phyloP scores from a whole-genome alignment of 2,329 filamentous ascomycete genomes.

The Corinectria fuckeliana region DNA sequence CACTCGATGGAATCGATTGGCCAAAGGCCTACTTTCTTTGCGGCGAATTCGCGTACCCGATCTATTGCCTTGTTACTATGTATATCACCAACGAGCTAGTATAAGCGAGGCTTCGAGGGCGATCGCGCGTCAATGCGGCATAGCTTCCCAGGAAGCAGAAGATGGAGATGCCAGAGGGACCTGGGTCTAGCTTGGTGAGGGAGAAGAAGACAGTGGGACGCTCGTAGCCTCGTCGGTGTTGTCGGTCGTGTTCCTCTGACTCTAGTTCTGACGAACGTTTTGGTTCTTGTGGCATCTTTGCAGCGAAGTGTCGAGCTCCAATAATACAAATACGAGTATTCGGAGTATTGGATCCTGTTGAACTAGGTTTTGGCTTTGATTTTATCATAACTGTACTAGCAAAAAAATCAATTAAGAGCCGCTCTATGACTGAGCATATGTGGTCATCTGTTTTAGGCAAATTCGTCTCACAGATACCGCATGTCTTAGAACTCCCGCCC shows the following conservation, averaged over 20 bases:
- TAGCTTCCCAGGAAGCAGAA: background rate
- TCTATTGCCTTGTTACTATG: conserved; percentile 12
- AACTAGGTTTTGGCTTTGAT: background rate
- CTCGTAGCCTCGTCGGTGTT: background rate
- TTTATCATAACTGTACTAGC: background rate
- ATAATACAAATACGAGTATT: background rate
- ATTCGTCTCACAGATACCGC: too few relatives aligned
- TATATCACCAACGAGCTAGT: conserved; percentile 20
- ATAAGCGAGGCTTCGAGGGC: conserved; percentile 7
- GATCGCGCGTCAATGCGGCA: conserved; percentile 9
- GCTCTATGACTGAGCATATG: too few relatives aligned
- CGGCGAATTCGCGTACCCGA: conserved; percentile 13
- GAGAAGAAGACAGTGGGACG: background rate
- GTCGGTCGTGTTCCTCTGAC: background rate
- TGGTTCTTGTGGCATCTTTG: background rate
- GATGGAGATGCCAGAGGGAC: background rate
- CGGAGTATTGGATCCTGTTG: background rate
- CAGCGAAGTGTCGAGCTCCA: conserved; percentile 3
- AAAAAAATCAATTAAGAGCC: too few relatives aligned
- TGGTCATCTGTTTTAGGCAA: too few relatives aligned
- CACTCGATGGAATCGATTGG: conserved; percentile 4
- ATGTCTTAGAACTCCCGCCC: too few relatives aligned
- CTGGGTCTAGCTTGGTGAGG: background rate
- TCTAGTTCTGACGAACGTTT: background rate
- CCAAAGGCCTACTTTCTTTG: conserved; percentile 4